phyloP scores from a whole-genome alignment of 2,329 filamentous ascomycete genomes.

The Xylaria sp. region DNA sequence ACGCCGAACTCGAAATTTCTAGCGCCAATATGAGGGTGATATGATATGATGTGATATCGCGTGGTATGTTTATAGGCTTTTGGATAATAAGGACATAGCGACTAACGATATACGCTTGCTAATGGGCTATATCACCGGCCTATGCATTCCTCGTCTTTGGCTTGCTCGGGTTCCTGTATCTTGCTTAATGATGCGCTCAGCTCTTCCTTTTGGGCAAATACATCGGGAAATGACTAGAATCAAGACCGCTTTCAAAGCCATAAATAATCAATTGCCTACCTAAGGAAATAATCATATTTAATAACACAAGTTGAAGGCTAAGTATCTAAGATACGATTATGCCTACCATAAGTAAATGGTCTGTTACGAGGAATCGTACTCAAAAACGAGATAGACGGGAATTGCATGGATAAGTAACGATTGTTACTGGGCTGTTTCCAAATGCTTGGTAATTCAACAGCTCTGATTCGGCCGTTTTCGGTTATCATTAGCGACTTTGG shows the following conservation, averaged over 20 bases:
- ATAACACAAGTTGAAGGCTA: not conserved
- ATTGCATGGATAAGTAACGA: not conserved
- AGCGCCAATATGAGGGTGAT: not conserved
- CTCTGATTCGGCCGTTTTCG: conserved; percentile 25
- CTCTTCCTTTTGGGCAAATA: conserved; percentile 9
- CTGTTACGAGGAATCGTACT: not conserved
- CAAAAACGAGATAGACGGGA: not conserved
- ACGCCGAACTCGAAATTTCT: conserved; percentile 14
- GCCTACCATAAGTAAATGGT: not conserved
- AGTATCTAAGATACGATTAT: not conserved
- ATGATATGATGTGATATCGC: conserved; percentile 8
- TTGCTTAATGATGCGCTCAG: not conserved
- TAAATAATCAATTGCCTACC: not conserved
- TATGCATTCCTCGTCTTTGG: not conserved
- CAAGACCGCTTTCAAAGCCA: not conserved
- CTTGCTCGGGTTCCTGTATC: not conserved
- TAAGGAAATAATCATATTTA: not conserved
- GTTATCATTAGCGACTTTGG: not conserved
- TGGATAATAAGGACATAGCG: not conserved
- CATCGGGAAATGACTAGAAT: not conserved
- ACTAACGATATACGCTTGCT: not conserved
- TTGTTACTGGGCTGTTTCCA: not conserved
- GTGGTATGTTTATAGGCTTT: not conserved
- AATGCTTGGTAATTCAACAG: conserved; percentile 32
- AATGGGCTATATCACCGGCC: not conserved